Evolutionary conservation across 768 basidiomycete species (phyloP).

Genomic region (Pleurotus sapidus): DNA sequence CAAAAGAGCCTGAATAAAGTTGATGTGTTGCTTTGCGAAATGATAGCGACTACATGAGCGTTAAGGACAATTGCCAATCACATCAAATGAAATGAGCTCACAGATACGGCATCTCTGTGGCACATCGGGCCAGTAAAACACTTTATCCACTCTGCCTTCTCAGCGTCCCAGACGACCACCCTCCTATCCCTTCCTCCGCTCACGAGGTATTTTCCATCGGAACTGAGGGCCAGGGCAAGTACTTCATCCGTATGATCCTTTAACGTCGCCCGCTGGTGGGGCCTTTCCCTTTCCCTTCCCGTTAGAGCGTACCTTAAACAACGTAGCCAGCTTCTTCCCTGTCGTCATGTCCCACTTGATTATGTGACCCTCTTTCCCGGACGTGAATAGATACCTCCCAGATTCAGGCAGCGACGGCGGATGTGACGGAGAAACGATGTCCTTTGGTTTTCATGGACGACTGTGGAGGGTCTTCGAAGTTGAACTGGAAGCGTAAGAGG

Average conservation of each 20-base stretch:
- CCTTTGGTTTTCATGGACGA: slow-evolving; percentile 61
- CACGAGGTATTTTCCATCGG: slow-evolving; percentile 81
- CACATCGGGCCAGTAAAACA: slow-evolving; percentile 80
- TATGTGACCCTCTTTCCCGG: slow-evolving; percentile 90
- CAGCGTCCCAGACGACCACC: slow-evolving; percentile 84
- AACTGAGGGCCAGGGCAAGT: slow-evolving; percentile 76
- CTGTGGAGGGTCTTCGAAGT: slow-evolving; percentile 46
- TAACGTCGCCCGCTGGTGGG: slow-evolving; percentile 33
- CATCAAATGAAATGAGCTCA: slow-evolving; percentile 16
- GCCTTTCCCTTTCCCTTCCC: slow-evolving; percentile 57
- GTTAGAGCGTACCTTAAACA: slow-evolving; percentile 53
- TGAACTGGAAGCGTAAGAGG: slow-evolving; percentile 38
- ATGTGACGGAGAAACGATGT: slow-evolving; percentile 79
- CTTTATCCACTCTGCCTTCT: slow-evolving; percentile 73
- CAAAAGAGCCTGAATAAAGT: slow-evolving; percentile 75
- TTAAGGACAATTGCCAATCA: not conserved
- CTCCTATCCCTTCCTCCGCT: slow-evolving; percentile 84
- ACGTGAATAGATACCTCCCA: slow-evolving; percentile 74
- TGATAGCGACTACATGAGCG: slow-evolving; percentile 48
- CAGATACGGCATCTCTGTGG: slow-evolving; percentile 41
- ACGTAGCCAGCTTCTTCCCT: slow-evolving; percentile 55
- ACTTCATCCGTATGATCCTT: slow-evolving; percentile 90
- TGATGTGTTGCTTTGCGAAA: slow-evolving; percentile 79
- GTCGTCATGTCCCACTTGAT: slow-evolving; percentile 77
- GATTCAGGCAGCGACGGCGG: slow-evolving; percentile 76